Evolutionary conservation across 352 stramenopile genomes (phyloP), one percentile per base, ranked within the genome.

Genomic region (Globisporangium alternatum): DNA sequence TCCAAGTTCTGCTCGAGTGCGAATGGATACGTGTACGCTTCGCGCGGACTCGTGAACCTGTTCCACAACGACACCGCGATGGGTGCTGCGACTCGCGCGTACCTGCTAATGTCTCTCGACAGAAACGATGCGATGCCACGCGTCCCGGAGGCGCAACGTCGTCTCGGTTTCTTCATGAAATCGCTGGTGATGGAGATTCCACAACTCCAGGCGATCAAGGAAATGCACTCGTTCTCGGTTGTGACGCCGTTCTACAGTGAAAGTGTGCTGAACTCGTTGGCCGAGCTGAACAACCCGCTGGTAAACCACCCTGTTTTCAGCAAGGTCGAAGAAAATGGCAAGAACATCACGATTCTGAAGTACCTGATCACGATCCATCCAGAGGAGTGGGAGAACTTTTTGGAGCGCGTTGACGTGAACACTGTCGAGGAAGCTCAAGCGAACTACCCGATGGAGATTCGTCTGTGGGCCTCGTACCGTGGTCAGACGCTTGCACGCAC

Each of bases 151-250:
- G 83, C 83, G 13, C 78, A 90, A 49, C 83, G 83, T 71, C 83
- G 83, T 67, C 72, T 92, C 61, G 81, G 81, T 57, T 92, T 91
- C 62, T 92, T 92, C 57, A 85, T 92, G 77, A 89, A 90, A 53
- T 90, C 81, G 28, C 71, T 92, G 52, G 53, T 88, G 48, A 92
- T 92, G 83, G 78, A 90, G 43, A 92, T 92, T 58, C 83, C 83
- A 41, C 78, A 90, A 62, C 64, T 92, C 53, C 71, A 64, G 9
- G 76, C 83, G 15, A 82, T 92, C 48, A 90, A 89, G 66, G 83
- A 92, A 52, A 91, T 90, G 81, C 80, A 76, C n/a, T 92, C 83
- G 25, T 92, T 92, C 64, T 90, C 80, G 21, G 83, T 92, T 13
- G 80, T 92, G 66, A 92, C 83, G 1, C 83, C 83, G 61, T 92